A percentile compares a stretch with the other conserved stretches of the same genome.
phyloP scores from a whole-genome alignment of 164 flowering plant genomes.

The Cinnamomum micranthum region DNA sequence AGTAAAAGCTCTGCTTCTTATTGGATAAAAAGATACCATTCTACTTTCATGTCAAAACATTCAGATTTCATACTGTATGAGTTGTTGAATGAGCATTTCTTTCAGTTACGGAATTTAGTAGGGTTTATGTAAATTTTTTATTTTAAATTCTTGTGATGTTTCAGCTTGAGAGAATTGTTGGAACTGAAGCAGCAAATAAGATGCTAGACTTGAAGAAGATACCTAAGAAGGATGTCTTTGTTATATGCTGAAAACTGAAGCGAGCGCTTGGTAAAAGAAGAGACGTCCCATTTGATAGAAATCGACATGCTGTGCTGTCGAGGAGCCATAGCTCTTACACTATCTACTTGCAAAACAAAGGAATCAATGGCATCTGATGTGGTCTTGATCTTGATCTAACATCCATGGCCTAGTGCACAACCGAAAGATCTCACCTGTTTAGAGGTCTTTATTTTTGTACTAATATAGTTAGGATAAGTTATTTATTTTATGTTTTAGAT shows the following conservation, averaged over 20 bases:
- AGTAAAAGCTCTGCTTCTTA: neutral
- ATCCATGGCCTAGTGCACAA: too few species aligned
- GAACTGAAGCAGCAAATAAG: constrained; percentile 51
- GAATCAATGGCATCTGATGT: too few species aligned
- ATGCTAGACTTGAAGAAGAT: constrained; percentile 33
- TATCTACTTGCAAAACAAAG: too few species aligned
- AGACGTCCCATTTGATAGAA: too few species aligned
- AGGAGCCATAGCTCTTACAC: too few species aligned
- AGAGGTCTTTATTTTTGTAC: too few species aligned
- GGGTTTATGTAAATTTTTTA: neutral
- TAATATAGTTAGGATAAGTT: too few species aligned
- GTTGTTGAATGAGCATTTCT: neutral
- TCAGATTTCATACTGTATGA: neutral
- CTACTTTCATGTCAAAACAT: neutral
- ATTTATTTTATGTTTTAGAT: too few species aligned
- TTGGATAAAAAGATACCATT: too few species aligned
- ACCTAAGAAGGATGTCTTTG: constrained; percentile 57
- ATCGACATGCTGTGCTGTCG: too few species aligned
- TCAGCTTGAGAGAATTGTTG: constrained; percentile 87
- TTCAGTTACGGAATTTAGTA: neutral
- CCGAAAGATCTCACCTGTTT: too few species aligned
- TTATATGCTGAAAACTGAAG: constrained; percentile 31
- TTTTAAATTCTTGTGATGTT: neutral
- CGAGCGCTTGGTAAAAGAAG: neutral
- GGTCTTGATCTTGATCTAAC: too few species aligned